Evolutionary conservation across 139 green algal species (phyloP), one percentile per base, ranked within the genome.

Genomic region (Diplosphaera chodatii): DNA sequence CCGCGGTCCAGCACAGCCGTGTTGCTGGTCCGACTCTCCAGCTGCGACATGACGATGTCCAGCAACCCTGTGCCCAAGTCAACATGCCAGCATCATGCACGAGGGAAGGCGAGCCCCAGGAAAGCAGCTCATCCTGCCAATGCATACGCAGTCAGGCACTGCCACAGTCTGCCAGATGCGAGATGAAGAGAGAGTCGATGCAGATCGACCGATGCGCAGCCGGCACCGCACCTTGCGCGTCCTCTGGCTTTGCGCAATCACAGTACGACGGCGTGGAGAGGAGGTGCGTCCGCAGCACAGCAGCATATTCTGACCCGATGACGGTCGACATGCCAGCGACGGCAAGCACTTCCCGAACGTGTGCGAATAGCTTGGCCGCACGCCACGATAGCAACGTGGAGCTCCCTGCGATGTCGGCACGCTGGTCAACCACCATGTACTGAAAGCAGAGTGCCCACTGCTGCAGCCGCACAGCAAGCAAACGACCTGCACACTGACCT

Each of bases 281-380:
- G 55, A 86, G 55, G 23, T 82, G 63, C 37, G 29, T 66, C 28
- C 79, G 79, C 67, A 86, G 77, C 34, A 79, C 40, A 20, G 63
- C 63, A 31, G 18, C 32, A 56, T 82, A 86, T 23, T 86, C 81
- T 22, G 30, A 27, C 20, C 74, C 70, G 4, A 81, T 74, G 20
- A 63, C 30, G 23, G 78, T 80, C 23, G 78, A 27, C 33, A 76
- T 40, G 3, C 37, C 40, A 20, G 66, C 32, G 21, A 30, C 20
- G 23, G 73, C 6, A 33, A 86, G 74, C 30, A 78, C 67, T 16
- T 83, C 74, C 22, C 32, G 59, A 29, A 85, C 66, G 76, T 86
- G 79, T 2, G 18, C 25, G 41, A 86, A 83, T 2, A 86, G 56
- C 37, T 73, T 68, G 4, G 22, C 30, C 0, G 75, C 75, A 20